Evolutionary conservation across 495 filamentous ascomycete genomes (phyloP).

Genomic region (Trichoderma reesei): DNA sequence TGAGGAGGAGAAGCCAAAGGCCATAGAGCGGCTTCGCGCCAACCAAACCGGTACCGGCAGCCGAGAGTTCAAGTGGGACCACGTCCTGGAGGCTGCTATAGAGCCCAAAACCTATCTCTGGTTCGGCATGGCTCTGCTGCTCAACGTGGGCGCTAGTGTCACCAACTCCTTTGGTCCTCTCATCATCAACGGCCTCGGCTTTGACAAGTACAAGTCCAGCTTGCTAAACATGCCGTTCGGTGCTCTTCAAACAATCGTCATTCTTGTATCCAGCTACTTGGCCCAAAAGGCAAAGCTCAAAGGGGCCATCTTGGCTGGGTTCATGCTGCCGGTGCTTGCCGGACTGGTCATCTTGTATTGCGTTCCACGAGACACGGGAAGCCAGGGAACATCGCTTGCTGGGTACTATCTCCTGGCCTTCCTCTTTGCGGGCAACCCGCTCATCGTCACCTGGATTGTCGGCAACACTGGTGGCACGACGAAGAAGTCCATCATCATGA

Average conservation of each 20-base stretch:
- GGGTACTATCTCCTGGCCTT: constrained; percentile 56
- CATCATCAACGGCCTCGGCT: constrained; percentile 51
- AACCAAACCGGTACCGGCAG: constrained; percentile 51
- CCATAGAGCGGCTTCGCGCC: constrained; percentile 35
- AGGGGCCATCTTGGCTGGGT: constrained; percentile 33
- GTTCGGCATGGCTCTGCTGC: constrained; percentile 42
- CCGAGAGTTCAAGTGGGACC: constrained; percentile 38
- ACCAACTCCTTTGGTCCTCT: constrained; percentile 51
- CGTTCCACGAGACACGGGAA: constrained; percentile 30
- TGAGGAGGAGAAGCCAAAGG: constrained; percentile 34
- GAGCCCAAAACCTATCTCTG: constrained; percentile 42
- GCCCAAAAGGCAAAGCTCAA: constrained; percentile 44
- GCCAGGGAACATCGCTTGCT: constrained; percentile 37
- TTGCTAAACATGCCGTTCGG: constrained; percentile 59
- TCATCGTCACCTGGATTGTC: constrained; percentile 39
- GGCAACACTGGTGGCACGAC: constrained; percentile 63
- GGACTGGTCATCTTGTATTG: constrained; percentile 48
- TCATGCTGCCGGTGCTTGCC: constrained; percentile 46
- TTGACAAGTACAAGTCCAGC: constrained; percentile 47
- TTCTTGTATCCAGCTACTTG: constrained; percentile 45
- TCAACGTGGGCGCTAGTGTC: constrained; percentile 53
- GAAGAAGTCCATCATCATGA: constrained; percentile 52
- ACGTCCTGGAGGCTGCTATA: constrained; percentile 30
- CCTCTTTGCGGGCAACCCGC: constrained; percentile 44
- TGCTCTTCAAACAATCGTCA: constrained; percentile 44